These are phyloP conservation scores for Stagonosporopsis chrysanthemi DNA, from an alignment of 2,329 filamentous ascomycete species.

Conservation along the genomic window DNA sequence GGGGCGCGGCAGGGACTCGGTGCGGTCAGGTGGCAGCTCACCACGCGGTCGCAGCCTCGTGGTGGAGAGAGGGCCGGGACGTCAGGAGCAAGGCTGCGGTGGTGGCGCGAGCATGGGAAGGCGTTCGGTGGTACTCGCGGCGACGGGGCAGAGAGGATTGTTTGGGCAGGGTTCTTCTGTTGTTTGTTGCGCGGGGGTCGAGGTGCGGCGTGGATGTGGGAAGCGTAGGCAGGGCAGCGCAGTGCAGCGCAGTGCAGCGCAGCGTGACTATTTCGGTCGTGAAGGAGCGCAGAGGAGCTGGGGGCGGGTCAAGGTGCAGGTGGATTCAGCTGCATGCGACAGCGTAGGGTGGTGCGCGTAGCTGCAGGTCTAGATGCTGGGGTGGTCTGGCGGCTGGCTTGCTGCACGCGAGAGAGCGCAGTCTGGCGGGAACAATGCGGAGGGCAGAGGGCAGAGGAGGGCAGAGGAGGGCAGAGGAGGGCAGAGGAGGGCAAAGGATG, in stretches of 20 bases:
- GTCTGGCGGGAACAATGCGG: neutral
- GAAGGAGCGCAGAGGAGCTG: conserved; percentile 20
- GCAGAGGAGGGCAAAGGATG: no score
- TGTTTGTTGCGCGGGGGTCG: neutral
- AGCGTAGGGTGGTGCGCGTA: conserved; percentile 15
- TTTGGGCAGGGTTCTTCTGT: conserved; percentile 14
- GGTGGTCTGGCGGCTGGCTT: neutral
- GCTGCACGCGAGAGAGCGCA: neutral
- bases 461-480: no score
- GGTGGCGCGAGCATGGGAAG: conserved; percentile 25
- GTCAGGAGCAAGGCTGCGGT: conserved; percentile 12
- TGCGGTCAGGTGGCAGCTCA: conserved; percentile 22
- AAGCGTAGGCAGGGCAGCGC: neutral
- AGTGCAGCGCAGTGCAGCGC: no score
- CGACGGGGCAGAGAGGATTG: conserved; percentile 17
- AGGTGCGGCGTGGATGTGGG: neutral
- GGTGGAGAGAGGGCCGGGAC: conserved; percentile 5
- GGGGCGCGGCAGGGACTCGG: conserved; percentile 20
- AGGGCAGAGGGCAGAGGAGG: no score
- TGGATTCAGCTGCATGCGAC: conserved; percentile 6
- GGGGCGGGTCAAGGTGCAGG: neutral
- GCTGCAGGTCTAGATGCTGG: conserved; percentile 15
- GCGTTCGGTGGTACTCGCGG: conserved; percentile 17
- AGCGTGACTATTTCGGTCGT: conserved; percentile 4
- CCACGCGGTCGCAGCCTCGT: conserved; percentile 14